These are phyloP conservation scores for Nemania serpens DNA, from an alignment of 2,329 filamentous ascomycete genomes.

Conservation along the genomic window DNA sequence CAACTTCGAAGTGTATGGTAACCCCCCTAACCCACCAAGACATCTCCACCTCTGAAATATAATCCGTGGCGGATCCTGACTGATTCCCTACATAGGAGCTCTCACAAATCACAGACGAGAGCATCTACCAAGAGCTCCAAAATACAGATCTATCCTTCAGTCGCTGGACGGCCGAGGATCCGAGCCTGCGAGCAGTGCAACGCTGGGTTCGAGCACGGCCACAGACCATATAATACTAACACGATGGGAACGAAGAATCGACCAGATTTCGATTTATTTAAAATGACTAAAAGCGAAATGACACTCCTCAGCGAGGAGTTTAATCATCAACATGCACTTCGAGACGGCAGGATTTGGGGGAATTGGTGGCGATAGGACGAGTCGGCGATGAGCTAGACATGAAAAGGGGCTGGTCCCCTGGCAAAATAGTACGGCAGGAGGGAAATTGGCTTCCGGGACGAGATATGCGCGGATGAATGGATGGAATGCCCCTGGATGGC, in stretches of 20 bases:
- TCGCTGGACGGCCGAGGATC: constrained; percentile 68
- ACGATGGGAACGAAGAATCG: constrained; percentile 6
- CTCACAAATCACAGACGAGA: constrained; percentile 61
- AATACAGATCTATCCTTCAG: constrained; percentile 58
- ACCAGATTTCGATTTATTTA: constrained; percentile 2
- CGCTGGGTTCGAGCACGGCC: constrained; percentile 60
- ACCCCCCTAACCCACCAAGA: constrained; percentile 10
- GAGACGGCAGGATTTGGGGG: constrained; percentile 5
- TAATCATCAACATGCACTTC: constrained; percentile 5
- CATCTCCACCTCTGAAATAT: neutral
- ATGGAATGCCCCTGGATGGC: constrained; percentile 19
- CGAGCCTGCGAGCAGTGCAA: constrained; percentile 59
- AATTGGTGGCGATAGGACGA: neutral
- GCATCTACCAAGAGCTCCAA: constrained; percentile 60
- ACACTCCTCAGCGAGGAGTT: constrained; percentile 8
- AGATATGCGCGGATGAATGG: neutral
- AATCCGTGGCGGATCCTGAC: neutral
- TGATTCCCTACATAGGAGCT: constrained; percentile 53
- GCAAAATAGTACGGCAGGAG: constrained; percentile 4
- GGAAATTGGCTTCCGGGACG: neutral
- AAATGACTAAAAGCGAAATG: constrained; percentile 12
- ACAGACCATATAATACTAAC: constrained; percentile 33
- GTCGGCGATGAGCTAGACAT: neutral
- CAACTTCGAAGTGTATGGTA: constrained; percentile 60
- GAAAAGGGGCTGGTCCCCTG: constrained; percentile 15